Percentiles rank a stretch among this genome's conserved stretches.
These are phyloP conservation scores for Kwoniella sp. DNA, from an alignment of 768 basidiomycete genomes.

Conservation along the genomic window DNA sequence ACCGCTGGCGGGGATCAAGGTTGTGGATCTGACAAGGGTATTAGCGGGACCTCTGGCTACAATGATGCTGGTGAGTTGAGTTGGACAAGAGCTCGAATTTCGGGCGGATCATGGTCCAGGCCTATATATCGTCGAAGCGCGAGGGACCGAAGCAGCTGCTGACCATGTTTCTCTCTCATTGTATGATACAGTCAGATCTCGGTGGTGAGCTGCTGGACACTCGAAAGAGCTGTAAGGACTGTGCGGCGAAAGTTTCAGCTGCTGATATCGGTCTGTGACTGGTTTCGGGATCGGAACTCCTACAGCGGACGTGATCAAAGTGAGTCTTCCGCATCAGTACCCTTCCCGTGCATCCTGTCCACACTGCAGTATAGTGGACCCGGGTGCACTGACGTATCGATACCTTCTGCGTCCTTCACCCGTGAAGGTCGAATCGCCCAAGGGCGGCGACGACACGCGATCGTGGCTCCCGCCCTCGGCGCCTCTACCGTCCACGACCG, in stretches of 20 bases:
- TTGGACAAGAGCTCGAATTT: neutral
- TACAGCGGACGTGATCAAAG: constrained; percentile 87
- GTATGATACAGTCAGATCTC: constrained; percentile 38
- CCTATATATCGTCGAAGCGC: too few species aligned
- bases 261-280: neutral
- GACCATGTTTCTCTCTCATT: neutral
- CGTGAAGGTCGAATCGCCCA: constrained; percentile 49
- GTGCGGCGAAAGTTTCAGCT: too few species aligned
- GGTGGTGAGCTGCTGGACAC: constrained; percentile 47
- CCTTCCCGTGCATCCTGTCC: neutral
- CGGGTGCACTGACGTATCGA: too few species aligned
- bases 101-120: too few species aligned
- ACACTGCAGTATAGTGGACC: too few species aligned
- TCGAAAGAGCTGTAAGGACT: too few species aligned
- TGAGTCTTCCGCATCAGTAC: constrained; percentile 51
- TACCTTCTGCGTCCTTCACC: neutral
- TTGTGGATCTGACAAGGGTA: constrained; percentile 88
- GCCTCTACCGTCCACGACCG: constrained; percentile 49
- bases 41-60: constrained; percentile 90
- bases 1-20: constrained; percentile 74
- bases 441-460: constrained; percentile 82
- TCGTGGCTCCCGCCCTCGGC: constrained; percentile 52
- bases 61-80: constrained; percentile 80
- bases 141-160: neutral
- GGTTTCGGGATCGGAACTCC: neutral